Percentiles rank a stretch among this genome's conserved stretches.
phyloP scores from a whole-genome alignment of 768 basidiomycete genomes.

The Ramaria rubella region DNA sequence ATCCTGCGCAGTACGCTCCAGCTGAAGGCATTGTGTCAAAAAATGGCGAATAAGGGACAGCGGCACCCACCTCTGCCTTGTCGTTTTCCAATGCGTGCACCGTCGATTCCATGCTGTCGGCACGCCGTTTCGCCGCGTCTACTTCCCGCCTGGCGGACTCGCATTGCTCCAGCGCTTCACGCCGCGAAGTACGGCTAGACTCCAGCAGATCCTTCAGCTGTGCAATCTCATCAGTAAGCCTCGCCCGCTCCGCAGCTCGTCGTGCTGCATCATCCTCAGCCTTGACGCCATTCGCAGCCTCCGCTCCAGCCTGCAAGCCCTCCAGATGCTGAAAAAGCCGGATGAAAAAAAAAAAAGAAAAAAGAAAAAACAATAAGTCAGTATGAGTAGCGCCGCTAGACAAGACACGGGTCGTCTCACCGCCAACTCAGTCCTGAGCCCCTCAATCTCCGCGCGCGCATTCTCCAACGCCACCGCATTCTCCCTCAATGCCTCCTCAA shows the following conservation, averaged over 20 bases:
- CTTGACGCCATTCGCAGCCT: slow-evolving; percentile 26
- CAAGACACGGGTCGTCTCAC: slow-evolving; percentile 39
- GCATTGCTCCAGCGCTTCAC: slow-evolving; percentile 15
- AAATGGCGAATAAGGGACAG: background rate
- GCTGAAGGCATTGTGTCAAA: background rate
- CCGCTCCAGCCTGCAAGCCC: slow-evolving; percentile 41
- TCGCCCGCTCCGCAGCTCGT: slow-evolving; percentile 45
- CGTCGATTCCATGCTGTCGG: slow-evolving; percentile 3
- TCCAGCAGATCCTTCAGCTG: slow-evolving; percentile 45
- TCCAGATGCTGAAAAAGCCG: slow-evolving; percentile 51
- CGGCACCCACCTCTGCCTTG: slow-evolving; percentile 19
- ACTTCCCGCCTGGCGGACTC: slow-evolving; percentile 14
- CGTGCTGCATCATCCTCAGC: slow-evolving; percentile 36
- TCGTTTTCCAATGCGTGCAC: slow-evolving; percentile 16
- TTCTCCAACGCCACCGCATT: slow-evolving; percentile 83
- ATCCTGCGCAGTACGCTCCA: slow-evolving; percentile 20
- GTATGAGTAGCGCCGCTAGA: background rate
- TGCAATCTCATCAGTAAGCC: slow-evolving; percentile 49
- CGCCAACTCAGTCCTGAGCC: slow-evolving; percentile 60
- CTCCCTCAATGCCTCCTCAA: slow-evolving; percentile 86
- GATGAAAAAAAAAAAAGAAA: no score
- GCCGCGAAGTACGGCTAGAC: slow-evolving; percentile 27
- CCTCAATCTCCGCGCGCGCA: slow-evolving; percentile 85
- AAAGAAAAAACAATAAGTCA: no score
- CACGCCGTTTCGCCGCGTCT: slow-evolving; percentile 11